A percentile compares a stretch with the other conserved stretches of the same genome.
Conservation (phyloP, 257 asterid species). For the Nicotiana otophora region DNA sequence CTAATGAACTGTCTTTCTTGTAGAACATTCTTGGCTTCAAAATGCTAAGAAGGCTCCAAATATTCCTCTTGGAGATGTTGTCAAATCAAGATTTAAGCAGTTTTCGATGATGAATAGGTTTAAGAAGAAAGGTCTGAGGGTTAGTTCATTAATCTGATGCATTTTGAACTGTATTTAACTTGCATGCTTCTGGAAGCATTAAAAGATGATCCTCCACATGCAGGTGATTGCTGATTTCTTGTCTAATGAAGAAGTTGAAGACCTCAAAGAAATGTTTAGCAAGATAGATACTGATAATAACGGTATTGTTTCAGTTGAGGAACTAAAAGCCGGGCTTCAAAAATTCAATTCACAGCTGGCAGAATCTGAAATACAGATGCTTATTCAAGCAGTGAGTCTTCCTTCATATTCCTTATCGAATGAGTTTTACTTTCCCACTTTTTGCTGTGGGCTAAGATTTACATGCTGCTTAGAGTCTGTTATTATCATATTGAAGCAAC, state of each 20-base stretch:
- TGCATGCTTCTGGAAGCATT: constrained; percentile 12
- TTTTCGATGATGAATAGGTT: constrained; percentile 86
- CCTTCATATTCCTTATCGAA: background rate
- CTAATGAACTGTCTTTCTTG: constrained; percentile 12
- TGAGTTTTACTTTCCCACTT: background rate
- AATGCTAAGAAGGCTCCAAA: constrained; percentile 87
- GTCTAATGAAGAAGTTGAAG: constrained; percentile 85
- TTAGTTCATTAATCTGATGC: constrained; percentile 30
- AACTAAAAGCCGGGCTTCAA: constrained; percentile 61
- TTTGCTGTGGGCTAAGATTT: background rate
- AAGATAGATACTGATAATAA: constrained; percentile 71
- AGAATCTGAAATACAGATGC: constrained; percentile 76
- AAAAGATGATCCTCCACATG: constrained; percentile 14
- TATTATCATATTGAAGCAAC: too few relatives aligned
- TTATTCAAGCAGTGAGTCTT: constrained; percentile 72
- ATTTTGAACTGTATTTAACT: background rate
- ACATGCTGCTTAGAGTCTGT: too few relatives aligned
- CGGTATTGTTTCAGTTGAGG: constrained; percentile 73
- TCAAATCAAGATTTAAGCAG: constrained; percentile 91
- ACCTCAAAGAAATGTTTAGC: constrained; percentile 64
- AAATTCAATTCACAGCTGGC: constrained; percentile 58
- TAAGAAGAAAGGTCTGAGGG: constrained; percentile 91
- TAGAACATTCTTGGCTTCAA: constrained; percentile 83
- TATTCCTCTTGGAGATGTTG: constrained; percentile 94
- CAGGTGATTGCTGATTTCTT: constrained; percentile 94